Conservation (phyloP, 1,284 basidiomycete genomes). For the Sporisorium iseilematis-ciliati region DNA sequence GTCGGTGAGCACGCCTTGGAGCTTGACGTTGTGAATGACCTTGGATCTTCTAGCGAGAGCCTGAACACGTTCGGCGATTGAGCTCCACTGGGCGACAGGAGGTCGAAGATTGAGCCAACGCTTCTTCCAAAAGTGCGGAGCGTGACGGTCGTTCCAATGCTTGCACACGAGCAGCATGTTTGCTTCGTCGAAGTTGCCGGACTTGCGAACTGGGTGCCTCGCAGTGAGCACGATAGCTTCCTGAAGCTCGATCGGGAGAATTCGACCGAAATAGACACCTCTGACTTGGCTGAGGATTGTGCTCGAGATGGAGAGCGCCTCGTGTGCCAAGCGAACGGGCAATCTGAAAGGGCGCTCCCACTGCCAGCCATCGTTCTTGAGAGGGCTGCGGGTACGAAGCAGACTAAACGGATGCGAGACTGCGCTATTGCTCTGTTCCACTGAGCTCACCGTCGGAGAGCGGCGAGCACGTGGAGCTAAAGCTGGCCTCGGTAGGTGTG, state of each 20-base stretch:
- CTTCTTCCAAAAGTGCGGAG: slow-evolving; percentile 16
- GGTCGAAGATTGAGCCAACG: slow-evolving; percentile 24
- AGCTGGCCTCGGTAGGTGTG: neutral
- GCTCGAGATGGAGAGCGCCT: neutral
- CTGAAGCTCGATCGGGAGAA: slow-evolving; percentile 11
- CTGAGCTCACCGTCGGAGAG: neutral
- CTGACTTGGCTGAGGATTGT: neutral
- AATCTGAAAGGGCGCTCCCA: slow-evolving; percentile 21
- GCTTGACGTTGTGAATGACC: slow-evolving; percentile 27
- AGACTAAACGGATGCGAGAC: neutral
- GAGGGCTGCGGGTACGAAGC: slow-evolving; percentile 3
- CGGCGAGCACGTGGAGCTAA: neutral
- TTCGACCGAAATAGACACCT: neutral
- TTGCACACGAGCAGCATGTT: slow-evolving; percentile 27
- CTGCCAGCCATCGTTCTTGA: slow-evolving; percentile 17
- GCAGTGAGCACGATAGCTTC: neutral
- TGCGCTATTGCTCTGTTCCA: accelerated
- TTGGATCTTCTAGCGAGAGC: slow-evolving; percentile 3
- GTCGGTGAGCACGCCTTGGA: slow-evolving; percentile 13
- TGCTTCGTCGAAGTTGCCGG: neutral
- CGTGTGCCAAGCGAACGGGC: neutral
- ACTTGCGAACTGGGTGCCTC: neutral
- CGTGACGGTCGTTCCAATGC: slow-evolving; percentile 13
- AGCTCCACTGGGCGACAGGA: neutral
- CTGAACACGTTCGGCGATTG: slow-evolving; percentile 11